Evolutionary conservation across 225 moss, liverwort and hornwort genomes (phyloP).

Genomic region (Rhytidiadelphus loreus): DNA sequence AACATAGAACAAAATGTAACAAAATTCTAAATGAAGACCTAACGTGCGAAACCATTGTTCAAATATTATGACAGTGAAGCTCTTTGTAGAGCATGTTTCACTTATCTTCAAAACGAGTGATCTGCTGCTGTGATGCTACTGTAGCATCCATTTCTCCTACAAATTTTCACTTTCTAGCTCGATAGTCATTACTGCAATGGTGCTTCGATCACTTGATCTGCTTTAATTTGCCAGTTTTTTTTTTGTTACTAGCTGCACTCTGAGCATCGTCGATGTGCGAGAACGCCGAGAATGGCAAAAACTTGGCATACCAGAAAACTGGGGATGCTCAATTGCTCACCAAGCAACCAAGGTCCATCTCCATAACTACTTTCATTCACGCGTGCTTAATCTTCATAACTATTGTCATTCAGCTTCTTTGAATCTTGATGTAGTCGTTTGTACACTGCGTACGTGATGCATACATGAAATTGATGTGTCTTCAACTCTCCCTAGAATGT

Average conservation of each 20-base stretch:
- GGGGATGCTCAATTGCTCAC: background rate
- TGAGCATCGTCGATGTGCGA: constrained; percentile 5
- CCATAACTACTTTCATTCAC: background rate
- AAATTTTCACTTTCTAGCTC: background rate
- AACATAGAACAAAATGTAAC: background rate
- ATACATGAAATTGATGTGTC: background rate
- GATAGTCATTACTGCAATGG: background rate
- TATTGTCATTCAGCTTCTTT: background rate
- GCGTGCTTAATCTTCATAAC: background rate
- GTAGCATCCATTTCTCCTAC: background rate
- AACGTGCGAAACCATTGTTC: background rate
- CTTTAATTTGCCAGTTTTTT: background rate
- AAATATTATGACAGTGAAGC: background rate
- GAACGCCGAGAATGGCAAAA: background rate
- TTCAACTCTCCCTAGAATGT: no score
- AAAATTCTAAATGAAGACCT: background rate
- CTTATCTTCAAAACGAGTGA: background rate
- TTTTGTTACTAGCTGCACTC: background rate
- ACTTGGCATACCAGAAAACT: background rate
- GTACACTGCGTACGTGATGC: background rate
- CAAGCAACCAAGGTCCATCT: constrained; percentile 14
- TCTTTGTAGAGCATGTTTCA: no score
- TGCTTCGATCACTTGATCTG: background rate
- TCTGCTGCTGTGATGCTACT: background rate
- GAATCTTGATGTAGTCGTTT: background rate